Evolutionary conservation across 139 green algal species (phyloP).

Genomic region (Chlorella ohadii): DNA sequence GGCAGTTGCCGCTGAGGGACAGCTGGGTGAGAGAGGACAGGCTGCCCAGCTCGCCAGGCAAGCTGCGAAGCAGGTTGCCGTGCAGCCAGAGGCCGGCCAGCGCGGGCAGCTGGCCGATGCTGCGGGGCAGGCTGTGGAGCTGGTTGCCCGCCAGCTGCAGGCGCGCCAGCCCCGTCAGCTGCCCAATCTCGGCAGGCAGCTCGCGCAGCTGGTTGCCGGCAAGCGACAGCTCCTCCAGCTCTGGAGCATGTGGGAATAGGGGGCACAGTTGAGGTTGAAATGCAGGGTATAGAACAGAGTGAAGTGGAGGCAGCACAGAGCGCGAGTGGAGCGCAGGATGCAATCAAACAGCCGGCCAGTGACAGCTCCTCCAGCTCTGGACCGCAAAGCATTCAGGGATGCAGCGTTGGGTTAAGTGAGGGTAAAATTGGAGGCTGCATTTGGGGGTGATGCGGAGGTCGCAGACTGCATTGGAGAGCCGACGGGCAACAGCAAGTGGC

Average conservation of each 20-base stretch:
- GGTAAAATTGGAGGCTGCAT: too few species aligned
- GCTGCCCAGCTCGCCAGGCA: slow-evolving; percentile 65
- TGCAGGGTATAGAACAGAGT: background rate
- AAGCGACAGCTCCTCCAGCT: slow-evolving; percentile 73
- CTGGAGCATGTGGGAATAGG: background rate
- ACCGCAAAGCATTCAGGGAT: too few species aligned
- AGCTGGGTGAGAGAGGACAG: slow-evolving; percentile 63
- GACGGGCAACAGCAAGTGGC: too few species aligned
- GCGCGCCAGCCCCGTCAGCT: slow-evolving; percentile 55
- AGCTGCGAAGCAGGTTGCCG: slow-evolving; percentile 69
- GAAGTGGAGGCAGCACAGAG: too few species aligned
- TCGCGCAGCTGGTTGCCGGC: slow-evolving; percentile 64
- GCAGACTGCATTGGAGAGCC: too few species aligned
- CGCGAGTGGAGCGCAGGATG: too few species aligned
- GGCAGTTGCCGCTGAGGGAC: slow-evolving; percentile 62
- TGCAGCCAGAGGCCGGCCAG: slow-evolving; percentile 73
- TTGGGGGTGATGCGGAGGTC: too few species aligned
- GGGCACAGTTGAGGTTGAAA: background rate
- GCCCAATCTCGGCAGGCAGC: slow-evolving; percentile 54
- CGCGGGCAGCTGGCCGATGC: slow-evolving; percentile 53
- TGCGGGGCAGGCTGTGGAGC: slow-evolving; percentile 56
- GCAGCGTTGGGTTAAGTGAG: too few species aligned
- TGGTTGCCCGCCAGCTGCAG: slow-evolving; percentile 82
- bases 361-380: too few species aligned
- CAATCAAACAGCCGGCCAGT: too few species aligned